Evolutionary conservation across 495 filamentous ascomycete genomes (phyloP), one percentile per base, ranked within the genome.

Genomic region (Hypoxylon fragiforme): DNA sequence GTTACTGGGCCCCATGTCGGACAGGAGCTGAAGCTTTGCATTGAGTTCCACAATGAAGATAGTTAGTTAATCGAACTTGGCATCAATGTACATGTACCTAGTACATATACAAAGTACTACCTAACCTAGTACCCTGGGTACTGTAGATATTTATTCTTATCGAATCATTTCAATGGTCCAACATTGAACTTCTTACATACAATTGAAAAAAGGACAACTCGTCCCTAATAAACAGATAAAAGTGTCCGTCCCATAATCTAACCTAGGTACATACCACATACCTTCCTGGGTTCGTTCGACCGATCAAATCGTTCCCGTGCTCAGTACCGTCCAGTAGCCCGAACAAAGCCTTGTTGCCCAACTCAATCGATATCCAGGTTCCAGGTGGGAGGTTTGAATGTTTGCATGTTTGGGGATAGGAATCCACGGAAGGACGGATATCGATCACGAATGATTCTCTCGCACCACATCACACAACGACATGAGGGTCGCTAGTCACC

Each of bases 401-500:
- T n/a, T n/a, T n/a, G n/a, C n/a, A n/a, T n/a, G n/a, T n/a, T n/a
- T n/a, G n/a, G n/a, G n/a, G 26, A 55, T 12, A 48, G 34, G 44
- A 32, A 45, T 15, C 15, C n/a, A 37, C 34, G 31, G 31, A n/a
- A 34, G 31, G 7, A 34, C 31, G 7, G 12, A 34, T 9, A 50
- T 47, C 32, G 32, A 32, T 39, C 14, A 36, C 52, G 21, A 36
- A 63, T 63, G 59, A 44, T 38, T 42, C 30, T 54, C 34, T 20
- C 31, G 12, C 22, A n/a, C n/a, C 39, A 15, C 42, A 43, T 36
- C 20, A 42, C 43, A 26, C 48, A 54, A 50, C 64, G 61, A 62
- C 54, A 67, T 64, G 64, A 67, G 22, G 64, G 62, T 52, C 58
- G 51, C 49, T 48, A 50, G 50, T 44, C 32, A 35, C 46, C 39